Percentiles rank a stretch among this genome's conserved stretches.
phyloP scores from a whole-genome alignment of 805 yeast species.

The Zygoascus biomembranicola region DNA sequence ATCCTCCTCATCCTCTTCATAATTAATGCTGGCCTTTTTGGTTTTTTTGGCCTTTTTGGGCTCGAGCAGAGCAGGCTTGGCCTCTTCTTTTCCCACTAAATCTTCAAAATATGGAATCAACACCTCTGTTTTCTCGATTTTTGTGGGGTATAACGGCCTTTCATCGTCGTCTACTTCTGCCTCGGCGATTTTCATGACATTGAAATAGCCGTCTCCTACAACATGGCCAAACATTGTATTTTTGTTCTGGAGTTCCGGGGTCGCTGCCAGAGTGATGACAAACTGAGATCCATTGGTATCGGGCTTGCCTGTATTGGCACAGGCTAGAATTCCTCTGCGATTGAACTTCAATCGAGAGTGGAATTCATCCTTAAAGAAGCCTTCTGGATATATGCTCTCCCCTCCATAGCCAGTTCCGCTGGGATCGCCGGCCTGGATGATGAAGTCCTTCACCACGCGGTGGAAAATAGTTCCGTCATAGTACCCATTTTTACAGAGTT shows the following conservation, averaged over 20 bases:
- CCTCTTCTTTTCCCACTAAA: constrained; percentile 7
- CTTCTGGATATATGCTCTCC: constrained; percentile 19
- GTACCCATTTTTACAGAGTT: constrained; percentile 36
- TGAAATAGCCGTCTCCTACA: constrained; percentile 48
- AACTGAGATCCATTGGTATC: constrained; percentile 34
- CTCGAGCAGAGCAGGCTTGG: background rate
- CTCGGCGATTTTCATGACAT: constrained; percentile 41
- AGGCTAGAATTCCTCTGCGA: constrained; percentile 49
- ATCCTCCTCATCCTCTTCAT: constrained; percentile 32
- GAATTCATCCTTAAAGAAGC: constrained; percentile 34
- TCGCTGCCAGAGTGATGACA: constrained; percentile 41
- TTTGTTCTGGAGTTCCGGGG: constrained; percentile 37
- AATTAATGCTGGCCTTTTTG: constrained; percentile 29
- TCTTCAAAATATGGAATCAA: constrained; percentile 42
- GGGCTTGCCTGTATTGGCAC: constrained; percentile 32
- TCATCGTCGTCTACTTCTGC: constrained; percentile 36
- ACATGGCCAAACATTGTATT: constrained; percentile 50
- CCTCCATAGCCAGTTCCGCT: constrained; percentile 28
- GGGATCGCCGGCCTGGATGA: constrained; percentile 34
- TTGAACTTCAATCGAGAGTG: constrained; percentile 44
- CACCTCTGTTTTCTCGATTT: constrained; percentile 35
- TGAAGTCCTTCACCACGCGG: constrained; percentile 30
- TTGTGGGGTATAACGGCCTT: constrained; percentile 45
- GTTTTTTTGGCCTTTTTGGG: constrained; percentile 2
- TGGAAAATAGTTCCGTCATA: constrained; percentile 38